Conservation (phyloP, 495 filamentous ascomycete genomes). For the Saxophila tyrrhenica region DNA sequence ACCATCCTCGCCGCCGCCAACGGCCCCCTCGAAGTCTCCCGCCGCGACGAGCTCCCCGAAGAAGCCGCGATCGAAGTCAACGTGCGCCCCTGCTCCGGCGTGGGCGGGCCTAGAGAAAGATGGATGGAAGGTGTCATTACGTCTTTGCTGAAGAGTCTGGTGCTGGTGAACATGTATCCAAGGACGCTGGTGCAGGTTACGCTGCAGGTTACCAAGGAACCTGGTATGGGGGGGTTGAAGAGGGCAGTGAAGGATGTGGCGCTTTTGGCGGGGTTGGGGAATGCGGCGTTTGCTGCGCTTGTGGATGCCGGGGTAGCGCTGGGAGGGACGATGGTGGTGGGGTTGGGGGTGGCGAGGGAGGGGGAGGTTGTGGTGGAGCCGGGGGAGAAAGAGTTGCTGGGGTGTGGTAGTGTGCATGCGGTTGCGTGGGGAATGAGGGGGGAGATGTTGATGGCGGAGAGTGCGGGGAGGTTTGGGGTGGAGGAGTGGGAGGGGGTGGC, state of each 20-base stretch:
- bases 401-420: constrained; percentile 48
- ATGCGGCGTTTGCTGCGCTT: constrained; percentile 24
- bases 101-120: constrained; percentile 65
- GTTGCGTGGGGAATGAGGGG: constrained; percentile 65
- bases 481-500: constrained; percentile 65
- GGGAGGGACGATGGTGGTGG: constrained; percentile 5
- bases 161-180: constrained; percentile 57
- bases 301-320: constrained; percentile 14
- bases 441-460: constrained; percentile 67
- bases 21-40: constrained; percentile 81
- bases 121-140: constrained; percentile 62
- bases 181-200: constrained; percentile 58
- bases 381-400: constrained; percentile 41
- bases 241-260: constrained; percentile 1
- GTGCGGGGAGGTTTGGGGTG: constrained; percentile 65
- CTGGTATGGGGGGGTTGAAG: constrained; percentile 1
- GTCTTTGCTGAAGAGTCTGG: constrained; percentile 54
- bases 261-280: constrained; percentile 22
- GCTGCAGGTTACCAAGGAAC: constrained; percentile 50
- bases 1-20: constrained; percentile 76
- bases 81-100: constrained; percentile 71
- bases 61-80: constrained; percentile 85
- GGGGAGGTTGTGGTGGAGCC: constrained; percentile 40
- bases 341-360: constrained; percentile 38
- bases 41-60: constrained; percentile 77